Base-by-base conservation (phyloP, 2,329 filamentous ascomycete genomes). In the Alternaria triticimaculans region DNA sequence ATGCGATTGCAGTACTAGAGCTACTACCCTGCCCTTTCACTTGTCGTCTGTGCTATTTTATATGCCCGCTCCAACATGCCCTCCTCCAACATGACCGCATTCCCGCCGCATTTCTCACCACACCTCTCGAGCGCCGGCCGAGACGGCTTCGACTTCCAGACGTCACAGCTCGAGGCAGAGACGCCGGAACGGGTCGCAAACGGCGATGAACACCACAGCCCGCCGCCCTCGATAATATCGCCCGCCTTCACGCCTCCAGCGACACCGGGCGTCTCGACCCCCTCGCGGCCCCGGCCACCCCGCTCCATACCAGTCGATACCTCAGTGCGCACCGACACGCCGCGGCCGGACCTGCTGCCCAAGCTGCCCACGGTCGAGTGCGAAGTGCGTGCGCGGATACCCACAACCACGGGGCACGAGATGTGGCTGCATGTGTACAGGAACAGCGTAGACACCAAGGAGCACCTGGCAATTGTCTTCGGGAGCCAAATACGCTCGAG, bases 361-460 rank as follows among this genome's bases (percentile, higher is more conserved):
- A 87, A 85, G 14, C 84, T 98, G 2, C 96, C 95, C 8, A 82
- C 92, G 23, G 95, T 99, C n/a, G 90, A 93, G 78, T 99, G 96
- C 82, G 89, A 96, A 68, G 96, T 98, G 53, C 91, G 96, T 70
- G 96, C 96, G 18, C 90, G 96, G 58, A 99, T 99, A 72, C 96
- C 96, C 0, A 98, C 95, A 1, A 95, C 93, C 3, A 89, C 87
- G 0, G 95, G 95, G 4, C 92, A 94, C 11, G 94, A 99, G 80
- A 98, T 99, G 94, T 99, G 96, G 81, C 82, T 99, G 55, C 95
- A 99, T 77, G 85, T 98, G 0, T 99, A 99, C 82, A 90, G 90
- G 67, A 99, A 99, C 81, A 92, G 92, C 72, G 89, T 93, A 7
- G 96, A 99, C 80, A 92, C 90, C 69, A 99, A 99, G 81, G 96